Base-by-base conservation (phyloP, 106 monocot species). In the Agapanthus africanus region DNA sequence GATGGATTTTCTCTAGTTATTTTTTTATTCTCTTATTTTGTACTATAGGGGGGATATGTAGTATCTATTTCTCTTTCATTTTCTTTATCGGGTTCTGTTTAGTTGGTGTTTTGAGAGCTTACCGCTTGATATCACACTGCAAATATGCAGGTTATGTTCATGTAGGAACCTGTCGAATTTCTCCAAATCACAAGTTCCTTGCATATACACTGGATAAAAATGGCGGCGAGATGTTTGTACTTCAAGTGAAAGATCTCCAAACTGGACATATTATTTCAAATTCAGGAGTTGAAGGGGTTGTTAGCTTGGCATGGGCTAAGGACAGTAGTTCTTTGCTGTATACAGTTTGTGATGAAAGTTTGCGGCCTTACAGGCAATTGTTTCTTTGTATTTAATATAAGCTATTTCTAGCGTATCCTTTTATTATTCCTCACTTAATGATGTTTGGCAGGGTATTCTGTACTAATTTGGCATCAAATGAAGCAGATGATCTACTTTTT, bases 71-170 rank as follows among this genome's bases (percentile, higher is more conserved):
- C 15, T 42, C 42, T 42, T 42, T 61, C 7, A 61, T 61, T 40
- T 23, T 25, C 31, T 31, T 39, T 26, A 30, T 39, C 36, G 11
- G 26, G 22, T 26, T 56, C 38, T 32, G 23, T 37, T 32, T n/a
- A 18, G 15, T 27, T 54, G 25, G 30, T 64, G 41, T 31, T 54
- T 41, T 68, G 37, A 15, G 23, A 33, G 40, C 10, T 63, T 18
- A 38, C 14, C 14, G 25, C 46, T 35, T 50, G 26, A 32, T 31
- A 49, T 54, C 19, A 28, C 36, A 23, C 21, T 23, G 26, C 1
- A 70, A 23, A 40, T 50, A 30, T 87, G 73, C 82, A 97, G 97
- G 91, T 59, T 97, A 97, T 87, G 97, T 97, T 79, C 86, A 97
- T 42, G 82, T 97, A 42, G 91, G 97, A 42, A 89, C 76, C 32